These are phyloP conservation scores for Planoprotostelium fungivorum DNA, from an alignment of 78 protist genomes.

Conservation along the genomic window DNA sequence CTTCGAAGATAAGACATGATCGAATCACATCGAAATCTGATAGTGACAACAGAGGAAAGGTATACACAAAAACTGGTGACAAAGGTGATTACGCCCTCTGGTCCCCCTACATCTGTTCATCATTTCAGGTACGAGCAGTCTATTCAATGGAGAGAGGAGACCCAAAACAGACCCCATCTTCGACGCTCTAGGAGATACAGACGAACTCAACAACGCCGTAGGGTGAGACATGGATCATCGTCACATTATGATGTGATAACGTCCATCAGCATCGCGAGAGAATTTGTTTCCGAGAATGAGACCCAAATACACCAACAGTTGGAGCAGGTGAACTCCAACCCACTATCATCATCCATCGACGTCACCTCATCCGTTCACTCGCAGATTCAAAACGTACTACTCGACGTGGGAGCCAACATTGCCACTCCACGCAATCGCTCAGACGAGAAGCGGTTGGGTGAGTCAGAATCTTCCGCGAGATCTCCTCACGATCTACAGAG, in stretches of 20 bases:
- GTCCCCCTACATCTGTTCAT: no score
- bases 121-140: constrained; percentile 19
- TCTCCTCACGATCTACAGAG: constrained; percentile 10
- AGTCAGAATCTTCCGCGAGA: constrained; percentile 9
- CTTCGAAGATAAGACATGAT: no score
- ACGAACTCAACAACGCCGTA: constrained; percentile 53
- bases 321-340: not conserved
- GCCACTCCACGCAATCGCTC: constrained; percentile 70
- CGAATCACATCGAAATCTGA: no score
- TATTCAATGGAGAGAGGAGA: constrained; percentile 79
- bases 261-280: not conserved
- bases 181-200: constrained; percentile 78
- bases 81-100: constrained; percentile 19
- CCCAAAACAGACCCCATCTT: constrained; percentile 74
- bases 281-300: not conserved
- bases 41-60: constrained; percentile 19
- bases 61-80: constrained; percentile 60
- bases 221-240: not conserved
- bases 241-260: not conserved
- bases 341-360: not conserved
- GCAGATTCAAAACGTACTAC: constrained; percentile 58
- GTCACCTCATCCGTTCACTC: not conserved
- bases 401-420: constrained; percentile 74
- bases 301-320: not conserved
- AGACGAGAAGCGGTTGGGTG: constrained; percentile 4